phyloP scores from a whole-genome alignment of 2,329 filamentous ascomycete species.

The Mycogone perniciosa region DNA sequence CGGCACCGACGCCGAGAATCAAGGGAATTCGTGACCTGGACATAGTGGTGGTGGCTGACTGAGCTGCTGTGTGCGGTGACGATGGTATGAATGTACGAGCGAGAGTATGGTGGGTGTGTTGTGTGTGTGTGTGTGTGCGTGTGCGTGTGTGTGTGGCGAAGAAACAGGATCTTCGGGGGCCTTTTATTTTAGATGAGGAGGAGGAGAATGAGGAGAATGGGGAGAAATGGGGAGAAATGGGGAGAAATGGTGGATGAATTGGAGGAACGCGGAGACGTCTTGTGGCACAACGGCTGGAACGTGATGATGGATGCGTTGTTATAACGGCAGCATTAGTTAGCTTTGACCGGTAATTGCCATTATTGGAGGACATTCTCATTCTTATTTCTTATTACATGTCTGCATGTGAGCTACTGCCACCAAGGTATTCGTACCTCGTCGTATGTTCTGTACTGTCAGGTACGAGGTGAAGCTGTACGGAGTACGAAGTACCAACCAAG shows the following conservation, averaged over 20 bases:
- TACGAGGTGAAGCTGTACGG: too few relatives aligned
- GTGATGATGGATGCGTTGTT: background rate
- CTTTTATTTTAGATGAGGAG: background rate
- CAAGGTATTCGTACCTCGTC: too few relatives aligned
- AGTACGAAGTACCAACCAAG: too few relatives aligned
- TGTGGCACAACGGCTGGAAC: background rate
- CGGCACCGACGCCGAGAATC: slow-evolving; percentile 55
- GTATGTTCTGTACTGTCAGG: too few relatives aligned
- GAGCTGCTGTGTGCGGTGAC: background rate
- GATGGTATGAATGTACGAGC: background rate
- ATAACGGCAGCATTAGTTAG: background rate
- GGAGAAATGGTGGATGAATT: slow-evolving; percentile 1
- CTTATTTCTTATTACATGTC: too few relatives aligned
- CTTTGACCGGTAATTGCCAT: background rate
- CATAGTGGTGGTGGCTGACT: slow-evolving; percentile 30
- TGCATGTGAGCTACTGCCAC: too few relatives aligned
- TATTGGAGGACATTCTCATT: background rate
- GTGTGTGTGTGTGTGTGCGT: background rate
- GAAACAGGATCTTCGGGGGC: background rate
- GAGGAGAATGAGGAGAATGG: background rate
- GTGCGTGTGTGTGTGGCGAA: background rate
- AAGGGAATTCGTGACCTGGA: slow-evolving; percentile 42
- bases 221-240: slow-evolving; percentile 3
- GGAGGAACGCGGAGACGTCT: slow-evolving; percentile 1
- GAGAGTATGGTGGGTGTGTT: slow-evolving; percentile 5